phyloP scores from a whole-genome alignment of 768 basidiomycete species.

The Kwoniella mangroviensis region DNA sequence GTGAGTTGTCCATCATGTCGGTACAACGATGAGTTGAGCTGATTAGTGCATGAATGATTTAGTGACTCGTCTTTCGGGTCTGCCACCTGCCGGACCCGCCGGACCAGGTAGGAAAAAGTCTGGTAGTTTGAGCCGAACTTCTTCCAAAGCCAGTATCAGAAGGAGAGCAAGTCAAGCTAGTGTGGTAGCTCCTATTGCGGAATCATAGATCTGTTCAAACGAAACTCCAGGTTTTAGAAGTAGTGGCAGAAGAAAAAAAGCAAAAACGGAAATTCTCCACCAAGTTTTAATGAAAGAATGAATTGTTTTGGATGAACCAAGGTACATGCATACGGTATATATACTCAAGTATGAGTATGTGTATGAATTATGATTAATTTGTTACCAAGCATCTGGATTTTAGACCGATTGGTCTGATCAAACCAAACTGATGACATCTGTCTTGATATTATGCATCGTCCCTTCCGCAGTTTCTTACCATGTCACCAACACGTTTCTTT shows the following conservation, averaged over 20 bases:
- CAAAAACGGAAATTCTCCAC: no score
- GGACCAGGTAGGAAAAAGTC: slow-evolving; percentile 43
- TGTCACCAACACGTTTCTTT: neutral
- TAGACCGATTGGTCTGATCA: no score
- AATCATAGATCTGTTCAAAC: neutral
- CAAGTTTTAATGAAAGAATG: no score
- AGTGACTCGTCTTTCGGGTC: slow-evolving; percentile 45
- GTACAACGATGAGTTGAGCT: neutral
- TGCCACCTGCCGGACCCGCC: slow-evolving; percentile 37
- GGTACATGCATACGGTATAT: neutral
- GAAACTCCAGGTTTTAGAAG: neutral
- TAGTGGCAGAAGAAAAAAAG: neutral
- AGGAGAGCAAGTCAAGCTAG: slow-evolving; percentile 25
- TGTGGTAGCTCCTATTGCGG: neutral
- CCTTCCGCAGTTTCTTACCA: neutral
- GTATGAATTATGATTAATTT: neutral
- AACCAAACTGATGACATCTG: no score
- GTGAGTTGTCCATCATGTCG: slow-evolving; percentile 31
- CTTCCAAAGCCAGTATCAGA: slow-evolving; percentile 39
- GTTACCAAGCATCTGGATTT: no score
- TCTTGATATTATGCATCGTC: no score
- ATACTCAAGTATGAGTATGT: neutral
- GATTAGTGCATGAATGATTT: neutral
- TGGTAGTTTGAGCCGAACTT: slow-evolving; percentile 34
- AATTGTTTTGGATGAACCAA: no score